Conservation (phyloP, 2,329 filamentous ascomycete genomes). For the Alternaria solani region DNA sequence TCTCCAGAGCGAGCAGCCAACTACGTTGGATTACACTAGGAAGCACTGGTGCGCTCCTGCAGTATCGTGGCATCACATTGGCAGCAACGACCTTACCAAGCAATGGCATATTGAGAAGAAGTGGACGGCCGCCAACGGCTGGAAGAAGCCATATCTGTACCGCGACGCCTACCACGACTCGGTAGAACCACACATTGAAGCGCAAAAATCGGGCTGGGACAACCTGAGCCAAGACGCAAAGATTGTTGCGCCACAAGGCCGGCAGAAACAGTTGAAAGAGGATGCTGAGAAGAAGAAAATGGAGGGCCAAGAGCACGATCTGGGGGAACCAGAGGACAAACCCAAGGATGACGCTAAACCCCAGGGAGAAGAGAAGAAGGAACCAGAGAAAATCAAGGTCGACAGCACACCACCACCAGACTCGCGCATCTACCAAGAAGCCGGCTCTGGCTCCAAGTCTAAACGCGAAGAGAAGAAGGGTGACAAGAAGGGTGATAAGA, state of each 20-base stretch:
- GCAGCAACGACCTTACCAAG: conserved; percentile 29
- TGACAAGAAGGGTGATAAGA: background rate
- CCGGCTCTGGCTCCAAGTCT: background rate
- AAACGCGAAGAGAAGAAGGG: conserved; percentile 4
- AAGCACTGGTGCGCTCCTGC: conserved; percentile 55
- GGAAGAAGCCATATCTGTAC: conserved; percentile 44
- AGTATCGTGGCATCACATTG: conserved; percentile 50
- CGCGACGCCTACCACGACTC: conserved; percentile 45
- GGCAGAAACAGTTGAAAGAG: conserved; percentile 26
- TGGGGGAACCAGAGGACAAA: background rate
- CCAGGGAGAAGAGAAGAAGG: background rate
- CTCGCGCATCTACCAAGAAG: conserved; percentile 2
- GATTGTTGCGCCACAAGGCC: conserved; percentile 27
- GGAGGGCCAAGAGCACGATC: background rate
- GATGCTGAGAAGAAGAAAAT: conserved; percentile 10
- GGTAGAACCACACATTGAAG: conserved; percentile 39
- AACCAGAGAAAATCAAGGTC: background rate
- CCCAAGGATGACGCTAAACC: conserved; percentile 1
- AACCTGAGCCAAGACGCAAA: conserved; percentile 36
- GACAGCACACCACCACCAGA: conserved; percentile 5
- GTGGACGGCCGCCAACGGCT: conserved; percentile 46
- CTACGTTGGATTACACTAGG: conserved; percentile 50
- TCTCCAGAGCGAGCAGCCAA: conserved; percentile 54
- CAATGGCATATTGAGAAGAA: conserved; percentile 45
- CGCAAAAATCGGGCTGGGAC: conserved; percentile 46